phyloP scores from a whole-genome alignment of 2,329 filamentous ascomycete genomes.

The Hypoxylon sp. region DNA sequence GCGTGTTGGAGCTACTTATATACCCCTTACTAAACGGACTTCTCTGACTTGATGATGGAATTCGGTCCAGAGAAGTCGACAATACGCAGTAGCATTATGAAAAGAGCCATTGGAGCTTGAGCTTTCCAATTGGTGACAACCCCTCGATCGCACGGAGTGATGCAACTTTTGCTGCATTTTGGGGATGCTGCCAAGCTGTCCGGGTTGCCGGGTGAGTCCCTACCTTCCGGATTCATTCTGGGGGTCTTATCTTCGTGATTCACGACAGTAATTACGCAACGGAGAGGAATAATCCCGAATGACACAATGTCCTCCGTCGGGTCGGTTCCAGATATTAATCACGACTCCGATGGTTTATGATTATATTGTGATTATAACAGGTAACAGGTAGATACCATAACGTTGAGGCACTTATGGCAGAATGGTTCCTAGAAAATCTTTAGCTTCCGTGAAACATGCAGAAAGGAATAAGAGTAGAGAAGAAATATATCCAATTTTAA shows the following conservation, averaged over 20 bases:
- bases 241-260: conserved; percentile 24
- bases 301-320: background rate
- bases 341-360: background rate
- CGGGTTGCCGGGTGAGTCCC: conserved; percentile 1
- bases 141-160: conserved; percentile 1
- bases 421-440: too few species aligned
- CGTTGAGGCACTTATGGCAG: too few species aligned
- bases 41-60: conserved; percentile 11
- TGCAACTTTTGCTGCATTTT: conserved; percentile 2
- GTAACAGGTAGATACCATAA: too few species aligned
- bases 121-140: conserved; percentile 3
- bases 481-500: too few species aligned
- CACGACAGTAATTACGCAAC: conserved; percentile 22
- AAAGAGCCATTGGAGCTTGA: background rate
- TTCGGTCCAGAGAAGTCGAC: conserved; percentile 1
- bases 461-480: too few species aligned
- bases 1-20: conserved; percentile 5
- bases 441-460: too few species aligned
- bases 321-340: background rate
- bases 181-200: conserved; percentile 22
- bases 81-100: conserved; percentile 3
- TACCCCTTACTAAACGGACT: conserved; percentile 1
- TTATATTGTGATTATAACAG: too few species aligned
- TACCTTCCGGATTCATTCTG: conserved; percentile 31
- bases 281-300: background rate